Evolutionary conservation across 208 protist genomes (phyloP), one percentile per base, ranked within the genome.

Genomic region (Trypanosoma lewisi): DNA sequence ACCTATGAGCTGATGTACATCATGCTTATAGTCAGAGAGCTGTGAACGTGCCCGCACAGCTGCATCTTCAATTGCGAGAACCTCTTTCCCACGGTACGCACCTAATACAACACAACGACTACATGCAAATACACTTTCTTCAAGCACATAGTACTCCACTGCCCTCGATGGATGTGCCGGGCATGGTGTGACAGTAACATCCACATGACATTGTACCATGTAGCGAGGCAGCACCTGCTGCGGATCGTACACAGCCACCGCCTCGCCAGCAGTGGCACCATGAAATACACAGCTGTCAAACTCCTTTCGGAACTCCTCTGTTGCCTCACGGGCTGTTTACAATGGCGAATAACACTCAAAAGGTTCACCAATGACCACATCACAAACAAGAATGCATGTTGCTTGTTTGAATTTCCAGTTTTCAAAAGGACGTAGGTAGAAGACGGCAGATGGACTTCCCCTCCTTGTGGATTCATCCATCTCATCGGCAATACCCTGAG

Each of bases 81-180:
- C 81, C 50, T 83, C 75, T 19, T 66, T 60, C 0, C 82, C 80
- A 21, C 73, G 73, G 73, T 80, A 83, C 19, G 73, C 67, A 0
- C 86, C 86, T 8, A 89, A 28, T 17, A 88, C 82, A 4, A 86
- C 87, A 52, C 87, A 93, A 17, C 69, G 76, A 54, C 82, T 87
- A 74, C 87, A 93, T 25, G 73, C 87, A 63, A 93, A 88, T 4
- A 62, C 70, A 39, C 83, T 65, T 31, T 41, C 67, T 19, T 80
- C 73, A 45, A 70, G 25, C 23, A 89, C 75, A 64, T 86, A 93
- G 67, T 89, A 93, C 80, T 93, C 87, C 50, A 87, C 79, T 16
- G 79, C 53, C 9, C 78, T 54, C 34, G 72, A 64, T 0, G 79
- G 83, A 69, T 93, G 87, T 9, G 75, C 66, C 0, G 81, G 71